These are phyloP conservation scores for Groenewaldozyma tartarivorans DNA, from an alignment of 805 yeast genomes.

Conservation along the genomic window DNA sequence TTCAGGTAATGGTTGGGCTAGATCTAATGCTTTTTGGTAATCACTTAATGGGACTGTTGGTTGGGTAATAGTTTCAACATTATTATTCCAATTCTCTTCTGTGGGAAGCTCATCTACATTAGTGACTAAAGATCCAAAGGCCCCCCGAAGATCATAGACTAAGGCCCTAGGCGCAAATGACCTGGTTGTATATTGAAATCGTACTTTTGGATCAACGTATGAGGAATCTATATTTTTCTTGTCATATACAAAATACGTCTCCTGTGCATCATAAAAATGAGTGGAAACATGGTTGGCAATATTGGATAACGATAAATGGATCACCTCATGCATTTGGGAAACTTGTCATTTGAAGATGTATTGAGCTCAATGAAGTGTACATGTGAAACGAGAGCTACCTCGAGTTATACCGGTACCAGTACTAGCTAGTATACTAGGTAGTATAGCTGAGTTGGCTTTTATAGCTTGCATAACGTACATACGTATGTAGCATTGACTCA, in stretches of 20 bases:
- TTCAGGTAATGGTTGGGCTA: constrained; percentile 22
- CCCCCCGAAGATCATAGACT: constrained; percentile 72
- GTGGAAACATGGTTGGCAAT: constrained; percentile 65
- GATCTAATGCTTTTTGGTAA: constrained; percentile 59
- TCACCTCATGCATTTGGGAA: constrained; percentile 66
- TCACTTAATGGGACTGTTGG: constrained; percentile 38
- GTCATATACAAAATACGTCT: constrained; percentile 48
- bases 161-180: constrained; percentile 76
- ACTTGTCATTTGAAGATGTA: no score
- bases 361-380: no score
- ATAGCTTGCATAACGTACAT: no score
- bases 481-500: no score
- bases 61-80: constrained; percentile 23
- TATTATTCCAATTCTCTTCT: not conserved
- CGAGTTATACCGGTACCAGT: no score
- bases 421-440: no score
- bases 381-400: no score
- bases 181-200: constrained; percentile 35
- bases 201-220: constrained; percentile 37
- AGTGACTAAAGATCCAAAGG: constrained; percentile 51
- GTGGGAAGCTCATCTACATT: constrained; percentile 16
- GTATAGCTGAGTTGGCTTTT: no score
- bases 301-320: constrained; percentile 68
- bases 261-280: constrained; percentile 77
- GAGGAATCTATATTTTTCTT: constrained; percentile 20